phyloP scores from a whole-genome alignment of 2,329 filamentous ascomycete genomes.

The Trichoderma citrinoviride region DNA sequence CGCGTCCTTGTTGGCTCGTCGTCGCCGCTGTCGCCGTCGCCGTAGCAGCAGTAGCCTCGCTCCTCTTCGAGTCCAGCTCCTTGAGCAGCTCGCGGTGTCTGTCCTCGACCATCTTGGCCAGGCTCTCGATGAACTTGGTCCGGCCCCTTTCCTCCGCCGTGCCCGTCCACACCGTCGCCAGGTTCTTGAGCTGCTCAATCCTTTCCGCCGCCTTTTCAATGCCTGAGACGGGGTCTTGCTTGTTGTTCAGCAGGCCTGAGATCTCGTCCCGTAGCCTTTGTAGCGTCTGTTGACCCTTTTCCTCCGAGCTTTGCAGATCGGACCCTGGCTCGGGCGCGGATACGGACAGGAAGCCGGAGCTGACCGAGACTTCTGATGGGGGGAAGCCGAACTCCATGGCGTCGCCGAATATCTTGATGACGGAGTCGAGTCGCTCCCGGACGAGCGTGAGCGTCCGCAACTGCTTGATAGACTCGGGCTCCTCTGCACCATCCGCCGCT shows the following conservation, averaged over 20 bases:
- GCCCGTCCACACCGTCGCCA: constrained; percentile 87
- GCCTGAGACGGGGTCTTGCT: constrained; percentile 60
- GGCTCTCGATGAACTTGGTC: constrained; percentile 72
- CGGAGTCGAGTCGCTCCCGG: constrained; percentile 77
- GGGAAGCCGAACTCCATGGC: constrained; percentile 95
- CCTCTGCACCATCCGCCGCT: constrained; percentile 31
- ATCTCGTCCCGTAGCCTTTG: constrained; percentile 71
- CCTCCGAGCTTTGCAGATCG: constrained; percentile 67
- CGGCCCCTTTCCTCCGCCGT: constrained; percentile 91
- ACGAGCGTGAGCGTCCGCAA: constrained; percentile 81
- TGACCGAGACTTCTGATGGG: constrained; percentile 79
- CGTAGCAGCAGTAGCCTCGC: constrained; percentile 22
- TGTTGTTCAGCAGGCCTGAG: constrained; percentile 57
- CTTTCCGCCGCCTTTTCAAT: constrained; percentile 70
- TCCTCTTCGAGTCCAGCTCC: constrained; percentile 47
- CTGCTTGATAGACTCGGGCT: constrained; percentile 70
- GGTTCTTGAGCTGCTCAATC: constrained; percentile 72
- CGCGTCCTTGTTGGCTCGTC: constrained; percentile 25
- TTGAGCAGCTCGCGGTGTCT: constrained; percentile 53
- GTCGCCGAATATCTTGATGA: constrained; percentile 88
- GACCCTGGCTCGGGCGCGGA: constrained; percentile 75
- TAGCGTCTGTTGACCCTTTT: constrained; percentile 81
- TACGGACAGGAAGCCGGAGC: constrained; percentile 84
- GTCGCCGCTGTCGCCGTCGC: not conserved
- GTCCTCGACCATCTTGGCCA: constrained; percentile 83